These are phyloP conservation scores for Lactuca sativa DNA, from an alignment of 129 eudicot species.

Conservation along the genomic window DNA sequence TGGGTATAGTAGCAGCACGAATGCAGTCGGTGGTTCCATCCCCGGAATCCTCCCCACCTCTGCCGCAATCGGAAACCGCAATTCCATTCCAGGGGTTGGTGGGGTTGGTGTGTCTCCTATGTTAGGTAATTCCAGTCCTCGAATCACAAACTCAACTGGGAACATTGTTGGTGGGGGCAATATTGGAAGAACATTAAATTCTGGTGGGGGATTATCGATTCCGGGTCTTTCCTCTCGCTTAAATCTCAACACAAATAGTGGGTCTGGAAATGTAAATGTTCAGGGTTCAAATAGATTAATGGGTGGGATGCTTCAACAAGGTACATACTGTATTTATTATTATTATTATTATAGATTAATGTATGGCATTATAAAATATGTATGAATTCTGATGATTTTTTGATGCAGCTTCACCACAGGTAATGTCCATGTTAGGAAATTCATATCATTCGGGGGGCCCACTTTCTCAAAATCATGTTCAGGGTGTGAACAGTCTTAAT, in stretches of 20 bases:
- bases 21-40: conserved; percentile 81
- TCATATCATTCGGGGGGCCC: conserved; percentile 89
- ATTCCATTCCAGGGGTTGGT: conserved; percentile 72
- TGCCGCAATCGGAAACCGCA: conserved; percentile 71
- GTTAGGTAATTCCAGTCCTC: conserved; percentile 73
- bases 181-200: conserved; percentile 71
- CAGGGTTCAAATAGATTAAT: conserved; percentile 88
- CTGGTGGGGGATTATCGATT: conserved; percentile 85
- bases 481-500: conserved; percentile 53
- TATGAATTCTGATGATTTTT: conserved; percentile 8
- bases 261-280: conserved; percentile 70
- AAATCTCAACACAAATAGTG: conserved; percentile 58
- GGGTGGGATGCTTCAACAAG: conserved; percentile 97
- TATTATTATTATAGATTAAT: background rate
- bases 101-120: conserved; percentile 76
- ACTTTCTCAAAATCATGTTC: conserved; percentile 76
- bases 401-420: conserved; percentile 92
- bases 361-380: background rate
- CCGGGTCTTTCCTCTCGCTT: conserved; percentile 87
- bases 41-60: conserved; percentile 91
- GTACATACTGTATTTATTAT: conserved; percentile 34
- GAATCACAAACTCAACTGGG: conserved; percentile 69
- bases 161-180: conserved; percentile 74
- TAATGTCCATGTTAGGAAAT: conserved; percentile 85
- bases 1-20: conserved; percentile 63